Evolutionary conservation across 176 grass and related monocot genomes (phyloP).

Genomic region (Ensete ventricosum): DNA sequence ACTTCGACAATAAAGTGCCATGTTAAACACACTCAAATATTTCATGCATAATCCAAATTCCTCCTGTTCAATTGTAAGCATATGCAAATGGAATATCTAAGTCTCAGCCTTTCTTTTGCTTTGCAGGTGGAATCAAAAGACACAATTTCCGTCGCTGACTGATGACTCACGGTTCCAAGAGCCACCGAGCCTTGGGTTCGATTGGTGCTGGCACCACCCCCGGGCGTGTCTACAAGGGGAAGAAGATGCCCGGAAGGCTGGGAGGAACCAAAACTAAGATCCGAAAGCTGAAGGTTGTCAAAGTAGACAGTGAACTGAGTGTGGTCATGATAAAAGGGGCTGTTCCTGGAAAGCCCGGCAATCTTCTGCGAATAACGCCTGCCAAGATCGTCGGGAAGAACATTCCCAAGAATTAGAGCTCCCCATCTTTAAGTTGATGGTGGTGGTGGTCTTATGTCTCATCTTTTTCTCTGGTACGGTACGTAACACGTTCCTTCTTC

Average conservation of each 20-base stretch:
- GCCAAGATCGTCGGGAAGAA: conserved; percentile 87
- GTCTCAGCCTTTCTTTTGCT: background rate
- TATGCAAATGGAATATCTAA: background rate
- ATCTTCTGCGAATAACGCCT: conserved; percentile 76
- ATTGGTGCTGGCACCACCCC: conserved; percentile 87
- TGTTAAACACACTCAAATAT: no score
- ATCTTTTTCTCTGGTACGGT: no score
- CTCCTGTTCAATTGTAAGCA: no score
- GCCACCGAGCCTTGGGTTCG: conserved; percentile 81
- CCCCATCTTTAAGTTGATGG: no score
- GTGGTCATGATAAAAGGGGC: conserved; percentile 83
- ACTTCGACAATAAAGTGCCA: no score
- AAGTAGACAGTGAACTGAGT: conserved; percentile 69
- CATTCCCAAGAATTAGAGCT: conserved; percentile 60
- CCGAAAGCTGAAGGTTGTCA: conserved; percentile 75
- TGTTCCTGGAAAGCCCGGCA: conserved; percentile 80
- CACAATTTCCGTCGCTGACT: conserved; percentile 79
- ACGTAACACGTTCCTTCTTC: background rate
- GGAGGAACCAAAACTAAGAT: conserved; percentile 77
- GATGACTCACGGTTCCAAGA: conserved; percentile 95
- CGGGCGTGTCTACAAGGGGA: conserved; percentile 74
- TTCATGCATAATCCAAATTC: no score
- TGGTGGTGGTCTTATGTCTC: no score
- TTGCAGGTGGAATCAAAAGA: conserved; percentile 90
- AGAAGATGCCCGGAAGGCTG: conserved; percentile 95